phyloP scores from a whole-genome alignment of 2,329 filamentous ascomycete genomes.

The Beauveria brongniartii region DNA sequence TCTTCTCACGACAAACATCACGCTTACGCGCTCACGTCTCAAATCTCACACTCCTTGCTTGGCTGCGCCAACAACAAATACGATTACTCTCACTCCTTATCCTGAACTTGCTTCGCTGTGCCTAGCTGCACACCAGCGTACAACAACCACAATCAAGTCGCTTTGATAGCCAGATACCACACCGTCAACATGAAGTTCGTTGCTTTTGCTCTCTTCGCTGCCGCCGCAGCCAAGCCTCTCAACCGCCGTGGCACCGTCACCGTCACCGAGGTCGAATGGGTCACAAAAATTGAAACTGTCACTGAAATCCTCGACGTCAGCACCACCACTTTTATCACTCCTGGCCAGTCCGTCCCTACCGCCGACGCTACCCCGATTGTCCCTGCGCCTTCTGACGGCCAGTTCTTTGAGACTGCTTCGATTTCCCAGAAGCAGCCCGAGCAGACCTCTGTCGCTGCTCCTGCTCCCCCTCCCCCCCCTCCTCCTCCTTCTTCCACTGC shows the following conservation, averaged over 20 bases:
- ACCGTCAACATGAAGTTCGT: slow-evolving; percentile 34
- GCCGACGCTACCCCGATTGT: slow-evolving; percentile 19
- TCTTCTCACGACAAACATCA: neutral
- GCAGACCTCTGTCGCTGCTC: slow-evolving; percentile 9
- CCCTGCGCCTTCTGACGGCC: slow-evolving; percentile 19
- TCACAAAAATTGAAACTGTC: slow-evolving; percentile 40
- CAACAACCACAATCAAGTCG: neutral
- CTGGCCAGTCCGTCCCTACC: slow-evolving; percentile 22
- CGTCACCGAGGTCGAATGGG: slow-evolving; percentile 42
- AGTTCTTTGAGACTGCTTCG: slow-evolving; percentile 22
- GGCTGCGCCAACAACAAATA: slow-evolving; percentile 12
- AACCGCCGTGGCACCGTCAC: slow-evolving; percentile 28
- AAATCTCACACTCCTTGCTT: neutral
- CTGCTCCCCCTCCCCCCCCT: neutral
- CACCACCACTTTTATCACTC: slow-evolving; percentile 37
- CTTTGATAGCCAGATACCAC: neutral
- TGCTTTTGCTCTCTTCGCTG: slow-evolving; percentile 17
- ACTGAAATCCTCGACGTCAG: slow-evolving; percentile 40
- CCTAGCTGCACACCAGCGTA: neutral
- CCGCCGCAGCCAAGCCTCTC: slow-evolving; percentile 43
- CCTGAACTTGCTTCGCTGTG: slow-evolving; percentile 2
- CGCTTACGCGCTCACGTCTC: neutral
- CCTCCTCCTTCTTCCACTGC: slow-evolving; percentile 12
- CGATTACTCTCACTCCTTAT: slow-evolving; percentile 16
- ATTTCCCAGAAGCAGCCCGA: neutral